Conservation (phyloP, 2,329 filamentous ascomycete genomes). For the Pyricularia grisea region DNA sequence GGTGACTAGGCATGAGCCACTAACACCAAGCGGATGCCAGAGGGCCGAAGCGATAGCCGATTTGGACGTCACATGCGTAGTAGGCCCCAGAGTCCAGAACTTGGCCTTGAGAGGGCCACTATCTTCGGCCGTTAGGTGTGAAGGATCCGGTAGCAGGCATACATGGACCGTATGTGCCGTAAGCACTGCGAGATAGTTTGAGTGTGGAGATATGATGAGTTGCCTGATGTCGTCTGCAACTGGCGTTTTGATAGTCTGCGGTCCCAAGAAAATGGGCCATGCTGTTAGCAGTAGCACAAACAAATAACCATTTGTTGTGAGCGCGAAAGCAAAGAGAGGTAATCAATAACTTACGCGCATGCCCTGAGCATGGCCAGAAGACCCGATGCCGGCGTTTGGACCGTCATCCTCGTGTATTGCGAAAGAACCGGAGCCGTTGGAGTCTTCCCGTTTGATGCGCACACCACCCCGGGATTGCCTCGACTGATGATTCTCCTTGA, state of each 20-base stretch:
- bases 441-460: slow-evolving; percentile 40
- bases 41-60: slow-evolving; percentile 70
- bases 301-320: neutral
- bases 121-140: slow-evolving; percentile 64
- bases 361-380: slow-evolving; percentile 23
- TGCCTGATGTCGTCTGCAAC: slow-evolving; percentile 78
- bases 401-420: slow-evolving; percentile 9
- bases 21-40: slow-evolving; percentile 88
- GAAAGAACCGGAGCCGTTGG: slow-evolving; percentile 22
- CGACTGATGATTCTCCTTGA: slow-evolving; percentile 57
- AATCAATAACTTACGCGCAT: slow-evolving; percentile 33
- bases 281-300: neutral
- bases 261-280: neutral
- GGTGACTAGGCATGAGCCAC: slow-evolving; percentile 75
- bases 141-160: slow-evolving; percentile 71
- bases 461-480: slow-evolving; percentile 18
- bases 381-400: slow-evolving; percentile 15
- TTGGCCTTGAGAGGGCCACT: slow-evolving; percentile 64
- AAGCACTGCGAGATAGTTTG: slow-evolving; percentile 73
- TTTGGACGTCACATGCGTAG: slow-evolving; percentile 81
- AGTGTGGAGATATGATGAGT: slow-evolving; percentile 73
- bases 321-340: slow-evolving; percentile 8
- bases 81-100: slow-evolving; percentile 86
- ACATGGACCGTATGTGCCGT: slow-evolving; percentile 86
- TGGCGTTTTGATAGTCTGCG: slow-evolving; percentile 64